phyloP scores from a whole-genome alignment of 169 alveolate genomes.

The Perkinsus marinus region DNA sequence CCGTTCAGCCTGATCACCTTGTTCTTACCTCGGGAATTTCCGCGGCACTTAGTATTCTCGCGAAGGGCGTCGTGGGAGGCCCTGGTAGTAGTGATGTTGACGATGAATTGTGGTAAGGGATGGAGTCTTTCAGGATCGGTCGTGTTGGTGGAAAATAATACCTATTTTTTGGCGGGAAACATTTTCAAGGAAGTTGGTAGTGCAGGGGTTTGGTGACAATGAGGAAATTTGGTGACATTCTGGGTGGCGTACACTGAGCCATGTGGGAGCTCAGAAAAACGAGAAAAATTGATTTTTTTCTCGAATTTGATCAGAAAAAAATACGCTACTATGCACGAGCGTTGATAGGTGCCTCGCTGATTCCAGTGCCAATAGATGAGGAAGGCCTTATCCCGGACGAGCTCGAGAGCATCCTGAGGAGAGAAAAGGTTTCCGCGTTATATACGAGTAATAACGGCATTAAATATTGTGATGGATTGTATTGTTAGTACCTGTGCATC shows the following conservation, averaged over 20 bases:
- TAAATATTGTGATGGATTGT: neutral
- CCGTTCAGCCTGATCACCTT: neutral
- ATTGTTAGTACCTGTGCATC: neutral
- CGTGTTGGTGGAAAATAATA: neutral
- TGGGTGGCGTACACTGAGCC: too few species aligned
- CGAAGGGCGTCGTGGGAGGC: neutral
- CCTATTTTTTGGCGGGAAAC: neutral
- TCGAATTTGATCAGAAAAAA: too few species aligned
- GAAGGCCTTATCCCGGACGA: neutral
- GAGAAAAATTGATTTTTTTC: too few species aligned
- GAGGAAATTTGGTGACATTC: neutral
- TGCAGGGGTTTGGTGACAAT: neutral
- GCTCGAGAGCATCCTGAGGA: neutral
- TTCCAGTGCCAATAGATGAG: neutral
- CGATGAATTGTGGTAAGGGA: neutral
- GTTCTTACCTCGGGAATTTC: neutral
- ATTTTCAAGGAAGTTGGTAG: neutral
- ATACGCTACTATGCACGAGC: too few species aligned
- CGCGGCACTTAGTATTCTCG: neutral
- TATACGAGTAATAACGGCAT: neutral
- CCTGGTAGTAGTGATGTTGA: neutral
- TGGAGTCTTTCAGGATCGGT: neutral
- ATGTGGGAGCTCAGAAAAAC: too few species aligned
- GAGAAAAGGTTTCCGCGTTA: neutral
- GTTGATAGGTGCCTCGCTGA: neutral